Evolutionary conservation across 441 rosid species (phyloP), one percentile per base, ranked within the genome.

Genomic region (Brassica hybrid): DNA sequence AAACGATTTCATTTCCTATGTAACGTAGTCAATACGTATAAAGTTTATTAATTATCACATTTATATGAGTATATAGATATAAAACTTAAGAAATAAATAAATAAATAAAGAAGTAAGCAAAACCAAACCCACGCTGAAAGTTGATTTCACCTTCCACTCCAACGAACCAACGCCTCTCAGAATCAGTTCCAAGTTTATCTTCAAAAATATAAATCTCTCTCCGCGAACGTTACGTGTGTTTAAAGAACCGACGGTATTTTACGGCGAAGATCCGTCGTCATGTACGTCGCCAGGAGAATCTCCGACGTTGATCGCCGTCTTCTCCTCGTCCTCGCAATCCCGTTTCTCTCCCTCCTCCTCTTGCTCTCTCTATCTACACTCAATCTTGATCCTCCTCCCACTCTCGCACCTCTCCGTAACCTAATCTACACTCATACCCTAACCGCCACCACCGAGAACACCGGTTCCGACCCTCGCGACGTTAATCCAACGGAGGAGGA

Each of bases 301-400:
- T 82, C 85, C 59, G 90, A 87, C 86, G 88, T 87, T 62, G 87
- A 90, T 69, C 81, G 85, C 77, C 85, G 88, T 32, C 72, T 82
- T 54, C 79, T 89, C 27, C 52, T 89, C 10, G 45, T 88, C 4
- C 41, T 88, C n/a, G 54, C 83, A 14, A 75, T 85, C 59, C 85
- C 84, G 2, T 67, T 76, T n/a, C 73, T 88, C 21, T 72, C 84
- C 8, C 67, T 90, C 21, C 78, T 88, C 17, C 12, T 85, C 13
- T 69, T 90, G 14, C 14, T 84, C 76, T 80, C 85, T 5, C 6
- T 87, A 3, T 76, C 87, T 0, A 78, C 83, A n/a, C 32, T 67
- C 1, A 78, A 85, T 0, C 3, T 76, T 17, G 54, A 69, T 32
- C 82, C 86, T 21, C 62, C 85, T 23, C 65, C 85, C 11, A 45